Evolutionary conservation across 441 rosid species (phyloP).

Genomic region (Arabidopsis hybrid): DNA sequence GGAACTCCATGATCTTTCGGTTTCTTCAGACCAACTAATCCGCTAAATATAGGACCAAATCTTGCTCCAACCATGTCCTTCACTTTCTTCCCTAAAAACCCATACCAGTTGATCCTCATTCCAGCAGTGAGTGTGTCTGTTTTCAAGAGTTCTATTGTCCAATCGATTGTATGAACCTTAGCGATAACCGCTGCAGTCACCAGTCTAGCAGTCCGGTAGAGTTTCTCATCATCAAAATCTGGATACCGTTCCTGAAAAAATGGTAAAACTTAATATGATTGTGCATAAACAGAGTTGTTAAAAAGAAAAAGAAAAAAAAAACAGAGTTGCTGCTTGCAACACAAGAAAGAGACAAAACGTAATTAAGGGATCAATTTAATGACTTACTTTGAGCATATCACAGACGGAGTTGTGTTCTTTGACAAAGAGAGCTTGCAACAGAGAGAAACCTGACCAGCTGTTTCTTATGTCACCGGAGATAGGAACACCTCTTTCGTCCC

Average conservation of each 20-base stretch:
- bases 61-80: slow-evolving; percentile 65
- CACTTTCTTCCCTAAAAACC: slow-evolving; percentile 66
- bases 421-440: slow-evolving; percentile 69
- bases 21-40: slow-evolving; percentile 65
- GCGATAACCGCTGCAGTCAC: slow-evolving; percentile 80
- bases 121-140: slow-evolving; percentile 70
- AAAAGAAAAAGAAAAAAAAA: too few species aligned
- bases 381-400: slow-evolving; percentile 58
- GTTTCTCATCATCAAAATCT: slow-evolving; percentile 65
- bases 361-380: background rate
- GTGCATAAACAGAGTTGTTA: background rate
- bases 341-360: slow-evolving; percentile 16
- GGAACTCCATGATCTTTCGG: slow-evolving; percentile 81
- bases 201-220: slow-evolving; percentile 63
- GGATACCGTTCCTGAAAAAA: slow-evolving; percentile 54
- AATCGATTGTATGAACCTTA: slow-evolving; percentile 81
- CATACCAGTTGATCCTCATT: slow-evolving; percentile 83
- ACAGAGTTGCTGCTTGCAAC: slow-evolving; percentile 4
- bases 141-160: slow-evolving; percentile 76
- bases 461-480: slow-evolving; percentile 78
- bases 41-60: slow-evolving; percentile 61
- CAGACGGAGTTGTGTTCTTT: slow-evolving; percentile 71
- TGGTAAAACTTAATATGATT: background rate
- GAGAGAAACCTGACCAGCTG: slow-evolving; percentile 77
- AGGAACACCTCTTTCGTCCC: slow-evolving; percentile 61